phyloP scores from a whole-genome alignment of 257 asterid genomes.

The Solanum gandarillasii region DNA sequence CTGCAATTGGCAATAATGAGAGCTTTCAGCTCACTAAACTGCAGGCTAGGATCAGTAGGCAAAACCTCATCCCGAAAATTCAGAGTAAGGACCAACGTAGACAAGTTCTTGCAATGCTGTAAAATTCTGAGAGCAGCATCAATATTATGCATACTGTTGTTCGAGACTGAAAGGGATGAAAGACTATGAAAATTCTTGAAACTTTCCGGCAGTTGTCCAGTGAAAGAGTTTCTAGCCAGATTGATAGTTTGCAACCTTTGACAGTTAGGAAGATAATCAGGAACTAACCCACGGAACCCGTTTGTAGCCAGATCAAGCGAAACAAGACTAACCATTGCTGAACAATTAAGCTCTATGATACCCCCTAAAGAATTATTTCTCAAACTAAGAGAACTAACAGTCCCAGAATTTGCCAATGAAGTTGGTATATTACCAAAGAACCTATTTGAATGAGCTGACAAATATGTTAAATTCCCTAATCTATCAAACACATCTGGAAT shows the following conservation, averaged over 20 bases:
- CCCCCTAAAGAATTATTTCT: constrained; percentile 62
- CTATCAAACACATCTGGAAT: constrained; percentile 53
- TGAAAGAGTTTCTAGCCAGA: constrained; percentile 44
- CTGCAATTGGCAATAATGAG: constrained; percentile 63
- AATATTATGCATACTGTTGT: constrained; percentile 45
- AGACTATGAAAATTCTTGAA: constrained; percentile 54
- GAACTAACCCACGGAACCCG: constrained; percentile 43
- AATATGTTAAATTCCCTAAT: constrained; percentile 26
- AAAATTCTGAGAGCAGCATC: constrained; percentile 38
- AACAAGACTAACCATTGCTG: constrained; percentile 58
- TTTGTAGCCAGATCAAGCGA: constrained; percentile 68
- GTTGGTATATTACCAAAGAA: constrained; percentile 45
- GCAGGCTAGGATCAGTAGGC: constrained; percentile 38
- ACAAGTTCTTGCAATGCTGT: constrained; percentile 57
- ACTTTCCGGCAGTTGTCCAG: constrained; percentile 60
- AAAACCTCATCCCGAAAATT: constrained; percentile 45
- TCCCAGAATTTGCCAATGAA: constrained; percentile 52
- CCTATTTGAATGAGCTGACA: constrained; percentile 59
- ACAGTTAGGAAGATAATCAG: constrained; percentile 50
- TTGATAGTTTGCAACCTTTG: constrained; percentile 32
- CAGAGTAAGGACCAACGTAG: constrained; percentile 50
- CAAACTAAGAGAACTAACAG: constrained; percentile 35
- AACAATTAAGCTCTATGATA: constrained; percentile 48
- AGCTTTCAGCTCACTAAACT: constrained; percentile 38
- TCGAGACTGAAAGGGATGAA: constrained; percentile 52